Conservation (phyloP, 1,139 yeast genomes). For the Taphrina betulina region DNA sequence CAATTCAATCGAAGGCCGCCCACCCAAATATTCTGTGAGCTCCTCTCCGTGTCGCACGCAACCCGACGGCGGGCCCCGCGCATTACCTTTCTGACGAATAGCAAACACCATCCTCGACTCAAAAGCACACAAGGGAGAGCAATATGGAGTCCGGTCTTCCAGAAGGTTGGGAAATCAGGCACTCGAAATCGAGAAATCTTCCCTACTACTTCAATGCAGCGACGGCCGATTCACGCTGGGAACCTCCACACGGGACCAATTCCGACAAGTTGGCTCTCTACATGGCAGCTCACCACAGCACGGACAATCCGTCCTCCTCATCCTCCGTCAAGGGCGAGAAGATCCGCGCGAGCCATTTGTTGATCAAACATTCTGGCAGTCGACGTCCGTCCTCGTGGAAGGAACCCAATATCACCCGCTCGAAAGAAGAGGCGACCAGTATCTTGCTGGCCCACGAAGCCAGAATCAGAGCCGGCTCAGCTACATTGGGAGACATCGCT, state of each 20-base stretch:
- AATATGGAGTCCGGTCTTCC: conserved; percentile 67
- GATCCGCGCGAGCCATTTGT: conserved; percentile 69
- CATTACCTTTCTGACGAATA: no score
- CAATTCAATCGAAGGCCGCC: no score
- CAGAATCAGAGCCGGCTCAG: conserved; percentile 56
- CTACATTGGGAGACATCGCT: conserved; percentile 64
- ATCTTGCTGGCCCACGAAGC: conserved; percentile 60
- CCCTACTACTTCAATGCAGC: conserved; percentile 58
- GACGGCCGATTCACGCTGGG: conserved; percentile 71
- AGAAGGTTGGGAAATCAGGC: conserved; percentile 74
- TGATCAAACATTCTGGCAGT: conserved; percentile 77
- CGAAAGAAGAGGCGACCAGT: conserved; percentile 80
- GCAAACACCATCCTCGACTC: no score
- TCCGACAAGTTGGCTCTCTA: conserved; percentile 58
- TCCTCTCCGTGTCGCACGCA: no score
- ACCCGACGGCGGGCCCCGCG: no score
- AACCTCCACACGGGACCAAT: conserved; percentile 84
- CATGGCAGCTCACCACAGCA: conserved; percentile 46
- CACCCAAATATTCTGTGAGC: no score
- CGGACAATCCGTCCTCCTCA: conserved; percentile 36
- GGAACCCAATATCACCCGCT: conserved; percentile 66
- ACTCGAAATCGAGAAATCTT: conserved; percentile 75
- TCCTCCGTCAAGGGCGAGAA: conserved; percentile 46
- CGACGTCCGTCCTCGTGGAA: conserved; percentile 94
- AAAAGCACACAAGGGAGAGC: no score